A percentile compares a stretch with the other conserved stretches of the same genome.
Conservation (phyloP, 345 rosid species). For the Arabidopsis arenosa region DNA sequence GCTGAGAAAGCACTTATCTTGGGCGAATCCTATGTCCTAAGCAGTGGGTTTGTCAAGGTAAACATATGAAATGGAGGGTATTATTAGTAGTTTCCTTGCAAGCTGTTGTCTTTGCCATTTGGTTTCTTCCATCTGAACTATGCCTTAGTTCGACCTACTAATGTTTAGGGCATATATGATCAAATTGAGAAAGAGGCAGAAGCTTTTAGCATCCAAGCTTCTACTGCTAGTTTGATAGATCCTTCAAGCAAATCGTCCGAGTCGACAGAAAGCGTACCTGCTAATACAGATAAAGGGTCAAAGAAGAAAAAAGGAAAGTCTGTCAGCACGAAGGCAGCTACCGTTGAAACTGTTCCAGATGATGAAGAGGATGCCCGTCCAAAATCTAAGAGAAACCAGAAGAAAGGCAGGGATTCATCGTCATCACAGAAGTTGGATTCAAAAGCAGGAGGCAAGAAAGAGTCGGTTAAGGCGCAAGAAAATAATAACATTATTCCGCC, state of each 20-base stretch:
- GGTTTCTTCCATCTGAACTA: constrained; percentile 34
- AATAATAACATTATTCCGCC: constrained; percentile 65
- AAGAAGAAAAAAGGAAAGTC: constrained; percentile 88
- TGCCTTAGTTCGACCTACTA: constrained; percentile 34
- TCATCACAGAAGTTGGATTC: constrained; percentile 58
- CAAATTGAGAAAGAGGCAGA: constrained; percentile 78
- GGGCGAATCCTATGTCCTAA: constrained; percentile 76
- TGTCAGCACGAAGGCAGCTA: constrained; percentile 55
- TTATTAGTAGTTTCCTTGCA: constrained; percentile 14
- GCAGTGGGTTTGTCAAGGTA: constrained; percentile 88
- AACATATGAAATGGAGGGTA: constrained; percentile 22
- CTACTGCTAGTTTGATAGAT: constrained; percentile 47
- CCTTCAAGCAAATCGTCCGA: constrained; percentile 58
- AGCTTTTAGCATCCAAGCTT: constrained; percentile 57
- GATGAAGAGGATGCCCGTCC: constrained; percentile 63
- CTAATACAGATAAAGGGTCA: constrained; percentile 63
- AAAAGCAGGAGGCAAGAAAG: constrained; percentile 74
- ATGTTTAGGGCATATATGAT: constrained; percentile 73
- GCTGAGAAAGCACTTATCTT: constrained; percentile 69
- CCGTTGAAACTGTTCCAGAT: constrained; percentile 60
- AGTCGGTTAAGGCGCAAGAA: constrained; percentile 59
- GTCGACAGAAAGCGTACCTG: constrained; percentile 55
- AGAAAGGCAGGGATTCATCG: constrained; percentile 74
- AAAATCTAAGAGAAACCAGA: constrained; percentile 88
- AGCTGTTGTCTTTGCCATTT: constrained; percentile 16